Base-by-base conservation (phyloP, 2,329 filamentous ascomycete genomes). In the Thielaviopsis cerberus region DNA sequence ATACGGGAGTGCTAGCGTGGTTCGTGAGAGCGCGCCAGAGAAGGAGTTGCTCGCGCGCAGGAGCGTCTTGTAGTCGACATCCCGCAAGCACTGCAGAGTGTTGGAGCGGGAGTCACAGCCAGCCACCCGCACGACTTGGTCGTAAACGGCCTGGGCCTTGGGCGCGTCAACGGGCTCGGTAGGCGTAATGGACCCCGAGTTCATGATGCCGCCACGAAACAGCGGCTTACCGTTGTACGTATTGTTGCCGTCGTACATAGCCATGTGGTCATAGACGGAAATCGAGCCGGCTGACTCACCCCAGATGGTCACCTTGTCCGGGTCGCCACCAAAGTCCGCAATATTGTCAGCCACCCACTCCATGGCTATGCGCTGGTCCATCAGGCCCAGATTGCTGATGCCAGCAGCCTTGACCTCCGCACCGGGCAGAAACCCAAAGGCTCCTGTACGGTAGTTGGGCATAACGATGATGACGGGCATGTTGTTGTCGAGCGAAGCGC, bases 271-370 rank as follows among this genome's bases (percentile, higher is more conserved):
- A 53, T 79, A 73, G 1, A 81, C 79, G 0, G 79, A 83, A 57
- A 84, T 82, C 1, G 74, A 68, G 1, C 78, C 78, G 0, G 78
- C 77, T 0, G 72, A 75, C 65, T 84, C 77, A 3, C 82, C 82
- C 76, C 78, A 83, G 55, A 85, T 78, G 0, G 81, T 84, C 5
- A 85, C 80, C 62, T 79, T 80, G 3, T 71, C 69, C 0, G 81
- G 78, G 63, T 86, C 81, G 1, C 82, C 83, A 1, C 83, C 83
- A 65, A 86, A 86, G 0, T 74, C 70, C 0, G 71, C 76, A 59
- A 85, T 83, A 63, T 85, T 82, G 61, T 82, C 78, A 3, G 78
- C 74, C 0, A 82, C 73, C 82, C 82, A 85, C 61, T 83, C 64
- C 20, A 85, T 67, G 0, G 75, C 80, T 8, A 80, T 68, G 24